These are phyloP conservation scores for Fusarium haematococcum DNA, from an alignment of 2,329 filamentous ascomycete genomes.

Conservation along the genomic window DNA sequence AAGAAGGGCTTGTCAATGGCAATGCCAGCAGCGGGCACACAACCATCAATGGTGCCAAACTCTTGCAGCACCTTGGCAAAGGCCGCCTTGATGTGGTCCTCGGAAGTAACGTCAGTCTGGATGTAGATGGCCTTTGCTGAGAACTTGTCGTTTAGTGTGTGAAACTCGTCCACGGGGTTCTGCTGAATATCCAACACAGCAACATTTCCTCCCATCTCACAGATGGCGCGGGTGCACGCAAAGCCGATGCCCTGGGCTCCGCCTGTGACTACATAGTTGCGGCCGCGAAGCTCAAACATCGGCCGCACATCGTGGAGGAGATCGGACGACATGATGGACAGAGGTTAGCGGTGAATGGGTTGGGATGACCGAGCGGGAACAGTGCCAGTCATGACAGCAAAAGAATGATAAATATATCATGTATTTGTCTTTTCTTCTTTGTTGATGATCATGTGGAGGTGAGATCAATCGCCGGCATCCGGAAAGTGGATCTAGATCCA, in stretches of 20 bases:
- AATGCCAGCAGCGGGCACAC: conserved; percentile 53
- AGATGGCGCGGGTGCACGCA: conserved; percentile 52
- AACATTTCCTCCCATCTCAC: conserved; percentile 56
- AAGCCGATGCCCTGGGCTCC: conserved; percentile 56
- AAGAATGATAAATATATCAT: not conserved
- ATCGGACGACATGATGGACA: not conserved
- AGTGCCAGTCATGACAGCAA: not conserved
- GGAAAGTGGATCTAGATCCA: conserved; percentile 10
- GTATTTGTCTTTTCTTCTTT: not conserved
- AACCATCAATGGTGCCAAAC: conserved; percentile 47
- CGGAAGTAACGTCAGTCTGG: conserved; percentile 47
- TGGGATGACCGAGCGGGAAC: too few species aligned
- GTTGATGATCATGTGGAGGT: not conserved
- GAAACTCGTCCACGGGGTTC: conserved; percentile 47
- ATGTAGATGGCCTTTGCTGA: conserved; percentile 45
- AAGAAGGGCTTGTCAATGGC: conserved; percentile 58
- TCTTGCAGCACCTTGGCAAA: conserved; percentile 41
- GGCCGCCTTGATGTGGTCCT: conserved; percentile 43
- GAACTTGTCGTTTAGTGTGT: conserved; percentile 35
- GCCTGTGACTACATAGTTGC: conserved; percentile 54
- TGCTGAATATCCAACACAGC: conserved; percentile 51
- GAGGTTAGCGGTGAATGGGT: not conserved
- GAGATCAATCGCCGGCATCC: not conserved
- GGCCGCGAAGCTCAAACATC: conserved; percentile 49
- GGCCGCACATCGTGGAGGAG: conserved; percentile 22